Conservation (phyloP, 1,284 basidiomycete species). For the Ceratobasidium sp. region DNA sequence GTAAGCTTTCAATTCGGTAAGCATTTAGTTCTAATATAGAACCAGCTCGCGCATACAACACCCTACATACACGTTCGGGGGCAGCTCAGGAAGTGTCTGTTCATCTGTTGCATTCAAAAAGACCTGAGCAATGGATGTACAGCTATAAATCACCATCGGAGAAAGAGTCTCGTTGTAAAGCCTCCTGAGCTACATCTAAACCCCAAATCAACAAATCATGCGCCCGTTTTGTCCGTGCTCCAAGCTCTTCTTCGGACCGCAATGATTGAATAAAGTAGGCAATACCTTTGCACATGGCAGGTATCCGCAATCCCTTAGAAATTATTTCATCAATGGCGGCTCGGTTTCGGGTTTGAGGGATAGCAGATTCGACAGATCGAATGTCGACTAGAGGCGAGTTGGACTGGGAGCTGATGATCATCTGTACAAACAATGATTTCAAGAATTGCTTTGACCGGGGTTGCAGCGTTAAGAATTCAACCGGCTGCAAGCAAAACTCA, state of each 20-base stretch:
- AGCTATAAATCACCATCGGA: constrained; percentile 37
- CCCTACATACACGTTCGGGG: constrained; percentile 80
- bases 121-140: constrained; percentile 18
- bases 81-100: constrained; percentile 77
- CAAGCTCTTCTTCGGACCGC: constrained; percentile 7
- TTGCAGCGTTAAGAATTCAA: constrained; percentile 84
- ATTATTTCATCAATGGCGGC: constrained; percentile 79
- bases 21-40: not conserved
- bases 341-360: constrained; percentile 66
- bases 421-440: constrained; percentile 72
- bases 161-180: constrained; percentile 36
- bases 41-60: constrained; percentile 77
- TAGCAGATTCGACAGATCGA: constrained; percentile 56
- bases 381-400: constrained; percentile 70
- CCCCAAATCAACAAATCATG: constrained; percentile 37
- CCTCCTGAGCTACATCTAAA: constrained; percentile 29
- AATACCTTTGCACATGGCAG: constrained; percentile 75
- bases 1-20: constrained; percentile 52
- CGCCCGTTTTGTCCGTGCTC: constrained; percentile 22
- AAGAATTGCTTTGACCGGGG: constrained; percentile 75
- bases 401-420: constrained; percentile 80
- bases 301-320: constrained; percentile 72
- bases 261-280: constrained; percentile 68
- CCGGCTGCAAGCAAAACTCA: constrained; percentile 66
- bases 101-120: constrained; percentile 81